A percentile compares a stretch with the other conserved stretches of the same genome.
These are phyloP conservation scores for Sorghum bicolor DNA, from an alignment of 176 grass and related monocot species.

Conservation along the genomic window Sorghum_bicolor_NCBIv3 NC_012877.2:58547001-58547500, in stretches of 20 bases:
- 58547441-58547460: constrained; percentile 55
- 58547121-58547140: constrained; percentile 89
- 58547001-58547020: constrained; percentile 87
- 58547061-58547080: constrained; percentile 88
- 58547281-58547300: constrained; percentile 69
- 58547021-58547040: constrained; percentile 93
- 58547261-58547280: constrained; percentile 58
- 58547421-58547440: constrained; percentile 49
- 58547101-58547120: constrained; percentile 75
- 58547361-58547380: constrained; percentile 87
- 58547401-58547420: constrained; percentile 75
- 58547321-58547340: constrained; percentile 79
- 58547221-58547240: constrained; percentile 3
- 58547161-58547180: not conserved
- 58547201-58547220: no score
- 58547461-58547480: constrained; percentile 64
- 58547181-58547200: not conserved
- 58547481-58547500: constrained; percentile 84
- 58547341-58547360: constrained; percentile 95
- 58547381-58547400: constrained; percentile 70
- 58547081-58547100: constrained; percentile 90
- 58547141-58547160: constrained; percentile 51
- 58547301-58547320: constrained; percentile 65
- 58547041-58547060: constrained; percentile 93
- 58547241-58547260: constrained; percentile 83